Base-by-base conservation (phyloP, 2,329 filamentous ascomycete genomes). In the Monilinia laxa region DNA sequence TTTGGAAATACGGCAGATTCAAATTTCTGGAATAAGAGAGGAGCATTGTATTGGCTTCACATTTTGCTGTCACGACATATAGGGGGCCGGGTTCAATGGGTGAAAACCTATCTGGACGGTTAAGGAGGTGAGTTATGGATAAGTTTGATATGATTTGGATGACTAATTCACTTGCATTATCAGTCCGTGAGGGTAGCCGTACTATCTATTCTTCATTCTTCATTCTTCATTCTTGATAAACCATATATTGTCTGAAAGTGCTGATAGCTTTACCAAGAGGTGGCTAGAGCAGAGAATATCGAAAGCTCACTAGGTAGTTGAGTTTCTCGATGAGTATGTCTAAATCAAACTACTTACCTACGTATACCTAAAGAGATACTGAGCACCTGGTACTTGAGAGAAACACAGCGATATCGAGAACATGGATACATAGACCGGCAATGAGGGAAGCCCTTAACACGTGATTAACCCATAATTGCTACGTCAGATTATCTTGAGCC, bases 401-500 rank as follows among this genome's bases (percentile, higher is more conserved):
- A 28, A 28, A 28, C 28, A 28, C 28, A 28, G 28, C 4, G 28
- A 28, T 28, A 28, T 28, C 28, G 28, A 28, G 28, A 28, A 28
- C 28, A 28, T 28, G 28, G 4, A 28, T 28, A 28, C 28, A 28
- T 28, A 4, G 31, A 28, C 40, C 20, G 56, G 23, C 40, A 58
- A 47, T 58, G 3, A 16, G 18, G 56, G 14, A 35, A 49, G 57
- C 42, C 57, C 25, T 59, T 31, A 4, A 1, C 57, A 60, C 57
- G 57, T 60, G 57, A 60, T 25, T 0, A 6, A 10, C 49, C 49
- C 25, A 42, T 23, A 12, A 38, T 28, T n/a, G 6, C 42, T 60
- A 60, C 57, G 57, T 60, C 57, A 60, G 57, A 60, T 60, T 60
- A 60, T 60, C 51, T 62, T 62, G 20, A 62, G 45, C 28, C 28